Evolutionary conservation across 345 rosid genomes (phyloP).

Genomic region (Citrus sp.): DNA sequence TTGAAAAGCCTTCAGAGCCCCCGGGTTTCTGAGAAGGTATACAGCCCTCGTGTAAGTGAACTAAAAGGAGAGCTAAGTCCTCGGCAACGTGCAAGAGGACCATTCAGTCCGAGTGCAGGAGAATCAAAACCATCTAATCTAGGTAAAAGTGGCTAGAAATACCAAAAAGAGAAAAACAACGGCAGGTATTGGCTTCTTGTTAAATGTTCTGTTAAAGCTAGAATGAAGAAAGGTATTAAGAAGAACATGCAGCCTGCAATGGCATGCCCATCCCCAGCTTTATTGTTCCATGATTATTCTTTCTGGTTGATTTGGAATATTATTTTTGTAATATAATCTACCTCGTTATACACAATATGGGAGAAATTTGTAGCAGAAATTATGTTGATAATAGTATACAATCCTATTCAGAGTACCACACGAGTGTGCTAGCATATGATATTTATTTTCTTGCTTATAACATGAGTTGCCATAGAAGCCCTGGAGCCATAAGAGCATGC

Average conservation of each 20-base stretch:
- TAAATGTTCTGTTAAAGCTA: background rate
- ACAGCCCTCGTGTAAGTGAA: slow-evolving; percentile 57
- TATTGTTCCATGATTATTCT: background rate
- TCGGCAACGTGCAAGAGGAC: slow-evolving; percentile 49
- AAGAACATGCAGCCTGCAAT: background rate
- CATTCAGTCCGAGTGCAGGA: slow-evolving; percentile 51
- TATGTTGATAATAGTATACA: background rate
- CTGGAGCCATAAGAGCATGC: background rate
- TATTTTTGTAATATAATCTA: background rate
- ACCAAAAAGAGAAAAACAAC: background rate
- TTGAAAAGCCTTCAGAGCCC: slow-evolving; percentile 54
- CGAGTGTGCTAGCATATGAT: background rate
- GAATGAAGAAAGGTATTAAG: background rate
- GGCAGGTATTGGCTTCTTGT: background rate
- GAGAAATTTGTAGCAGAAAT: background rate
- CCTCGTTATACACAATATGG: background rate
- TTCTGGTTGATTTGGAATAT: background rate
- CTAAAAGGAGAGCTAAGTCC: slow-evolving; percentile 55
- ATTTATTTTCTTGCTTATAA: background rate
- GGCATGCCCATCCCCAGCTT: background rate
- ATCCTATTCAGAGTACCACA: background rate
- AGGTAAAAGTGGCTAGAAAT: slow-evolving; percentile 52
- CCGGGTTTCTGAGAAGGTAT: slow-evolving; percentile 47
- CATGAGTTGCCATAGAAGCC: background rate
- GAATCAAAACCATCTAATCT: slow-evolving; percentile 59